These are phyloP conservation scores for Rutstroemia sydowiana DNA, from an alignment of 2,329 filamentous ascomycete genomes.

Conservation along the genomic window DNA sequence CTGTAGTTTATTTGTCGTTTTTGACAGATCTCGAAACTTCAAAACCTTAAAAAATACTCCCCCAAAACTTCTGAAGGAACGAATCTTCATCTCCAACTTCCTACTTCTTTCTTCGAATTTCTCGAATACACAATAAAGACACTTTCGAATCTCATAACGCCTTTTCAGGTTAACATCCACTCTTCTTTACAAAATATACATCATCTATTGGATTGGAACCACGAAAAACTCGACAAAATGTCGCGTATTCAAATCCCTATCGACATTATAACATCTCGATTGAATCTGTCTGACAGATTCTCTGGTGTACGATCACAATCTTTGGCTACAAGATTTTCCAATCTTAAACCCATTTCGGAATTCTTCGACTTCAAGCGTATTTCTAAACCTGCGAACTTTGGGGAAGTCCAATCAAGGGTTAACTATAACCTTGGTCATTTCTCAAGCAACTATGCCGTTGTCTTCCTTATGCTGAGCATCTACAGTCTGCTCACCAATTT, in stretches of 20 bases:
- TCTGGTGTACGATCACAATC: conserved; percentile 73
- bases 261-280: conserved; percentile 81
- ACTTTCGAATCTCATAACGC: neutral
- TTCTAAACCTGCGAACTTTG: conserved; percentile 88
- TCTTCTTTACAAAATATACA: neutral
- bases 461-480: conserved; percentile 92
- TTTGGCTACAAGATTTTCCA: conserved; percentile 77
- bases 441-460: conserved; percentile 93
- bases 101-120: neutral
- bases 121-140: neutral
- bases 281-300: conserved; percentile 82
- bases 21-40: conserved; percentile 21
- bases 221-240: conserved; percentile 45
- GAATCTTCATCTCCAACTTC: neutral
- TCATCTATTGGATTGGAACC: neutral
- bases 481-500: conserved; percentile 89
- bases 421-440: conserved; percentile 98
- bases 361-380: conserved; percentile 95
- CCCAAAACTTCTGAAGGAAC: neutral
- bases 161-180: neutral
- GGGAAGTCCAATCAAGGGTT: conserved; percentile 81
- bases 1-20: no score
- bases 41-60: neutral
- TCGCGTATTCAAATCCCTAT: conserved; percentile 86
- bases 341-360: conserved; percentile 82